Evolutionary conservation across 108 stramenopile genomes (phyloP).

Genomic region (Parmales sp.): DNA sequence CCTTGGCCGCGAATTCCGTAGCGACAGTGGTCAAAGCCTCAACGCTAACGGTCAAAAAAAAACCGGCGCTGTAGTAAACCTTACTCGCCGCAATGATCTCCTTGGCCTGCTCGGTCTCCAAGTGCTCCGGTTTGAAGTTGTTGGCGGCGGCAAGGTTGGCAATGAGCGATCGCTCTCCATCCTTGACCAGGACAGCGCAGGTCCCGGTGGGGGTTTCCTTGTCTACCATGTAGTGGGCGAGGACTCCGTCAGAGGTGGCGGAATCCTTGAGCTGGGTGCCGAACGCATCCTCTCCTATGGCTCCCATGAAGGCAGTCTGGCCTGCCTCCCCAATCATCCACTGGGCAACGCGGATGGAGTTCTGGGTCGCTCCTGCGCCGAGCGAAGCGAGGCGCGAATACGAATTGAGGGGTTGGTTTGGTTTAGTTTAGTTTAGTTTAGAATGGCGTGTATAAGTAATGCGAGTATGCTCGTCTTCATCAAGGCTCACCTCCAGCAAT

Average conservation of each 20-base stretch:
- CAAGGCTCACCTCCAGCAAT: no score
- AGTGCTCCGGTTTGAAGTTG: slow-evolving; percentile 86
- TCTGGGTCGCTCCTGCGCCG: slow-evolving; percentile 99
- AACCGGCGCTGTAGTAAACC: slow-evolving; percentile 91
- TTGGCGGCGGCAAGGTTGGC: slow-evolving; percentile 98
- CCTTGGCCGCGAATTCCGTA: slow-evolving; percentile 73
- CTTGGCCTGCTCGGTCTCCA: slow-evolving; percentile 83
- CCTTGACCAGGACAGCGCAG: slow-evolving; percentile 93
- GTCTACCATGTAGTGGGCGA: slow-evolving; percentile 92
- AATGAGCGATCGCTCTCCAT: slow-evolving; percentile 85
- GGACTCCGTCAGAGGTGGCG: slow-evolving; percentile 84
- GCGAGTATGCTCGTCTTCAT: no score
- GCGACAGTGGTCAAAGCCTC: slow-evolving; percentile 78
- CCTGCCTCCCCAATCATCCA: slow-evolving; percentile 82
- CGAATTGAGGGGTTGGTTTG: no score
- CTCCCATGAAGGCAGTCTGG: slow-evolving; percentile 80
- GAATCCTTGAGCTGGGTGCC: slow-evolving; percentile 70
- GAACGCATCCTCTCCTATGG: slow-evolving; percentile 83
- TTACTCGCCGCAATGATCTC: slow-evolving; percentile 72
- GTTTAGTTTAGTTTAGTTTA: no score
- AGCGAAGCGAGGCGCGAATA: no score
- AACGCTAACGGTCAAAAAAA: slow-evolving; percentile 96
- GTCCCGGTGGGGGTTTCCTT: slow-evolving; percentile 86
- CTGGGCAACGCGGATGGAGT: slow-evolving; percentile 97
- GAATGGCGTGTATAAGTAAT: no score